phyloP scores from a whole-genome alignment of 352 stramenopile genomes.

The Globisporangium iwayamae region DNA sequence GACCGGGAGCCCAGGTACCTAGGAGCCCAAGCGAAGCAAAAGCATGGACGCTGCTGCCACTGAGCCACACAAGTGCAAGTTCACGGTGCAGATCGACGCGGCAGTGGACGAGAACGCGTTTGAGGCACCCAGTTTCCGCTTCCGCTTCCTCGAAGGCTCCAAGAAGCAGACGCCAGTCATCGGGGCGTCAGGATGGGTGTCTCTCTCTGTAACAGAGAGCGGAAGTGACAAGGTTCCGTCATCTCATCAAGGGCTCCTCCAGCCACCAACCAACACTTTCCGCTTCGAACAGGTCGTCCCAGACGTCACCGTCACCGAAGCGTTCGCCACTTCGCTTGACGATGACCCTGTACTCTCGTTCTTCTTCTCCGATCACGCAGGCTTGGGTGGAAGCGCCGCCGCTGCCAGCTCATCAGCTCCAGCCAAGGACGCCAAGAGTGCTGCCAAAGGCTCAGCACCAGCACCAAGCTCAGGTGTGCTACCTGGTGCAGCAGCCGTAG shows the following conservation, averaged over 20 bases:
- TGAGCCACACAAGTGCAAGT: constrained; percentile 42
- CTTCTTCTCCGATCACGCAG: constrained; percentile 54
- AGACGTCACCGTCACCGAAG: constrained; percentile 46
- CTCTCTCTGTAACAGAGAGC: constrained; percentile 11
- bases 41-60: constrained; percentile 3
- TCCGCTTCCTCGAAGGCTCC: constrained; percentile 60
- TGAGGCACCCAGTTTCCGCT: constrained; percentile 56
- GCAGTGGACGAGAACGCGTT: constrained; percentile 35
- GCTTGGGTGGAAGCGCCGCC: constrained; percentile 17
- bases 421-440: constrained; percentile 33
- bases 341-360: constrained; percentile 61
- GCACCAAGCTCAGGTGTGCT: constrained; percentile 11
- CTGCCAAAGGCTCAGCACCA: constrained; percentile 4
- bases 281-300: constrained; percentile 48
- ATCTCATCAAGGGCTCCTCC: not conserved
- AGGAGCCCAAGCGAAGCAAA: not conserved
- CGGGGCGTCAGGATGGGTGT: constrained; percentile 30
- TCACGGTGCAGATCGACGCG: constrained; percentile 62
- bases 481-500: not conserved
- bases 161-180: constrained; percentile 53
- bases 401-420: constrained; percentile 11
- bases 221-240: not conserved
- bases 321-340: constrained; percentile 41
- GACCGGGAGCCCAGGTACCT: not conserved
- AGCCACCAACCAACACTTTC: constrained; percentile 15